Percentiles rank a stretch among this genome's conserved stretches.
Conservation (phyloP, 371 early-diverging fungal genomes). For the Sporodiniella umbellata region DNA sequence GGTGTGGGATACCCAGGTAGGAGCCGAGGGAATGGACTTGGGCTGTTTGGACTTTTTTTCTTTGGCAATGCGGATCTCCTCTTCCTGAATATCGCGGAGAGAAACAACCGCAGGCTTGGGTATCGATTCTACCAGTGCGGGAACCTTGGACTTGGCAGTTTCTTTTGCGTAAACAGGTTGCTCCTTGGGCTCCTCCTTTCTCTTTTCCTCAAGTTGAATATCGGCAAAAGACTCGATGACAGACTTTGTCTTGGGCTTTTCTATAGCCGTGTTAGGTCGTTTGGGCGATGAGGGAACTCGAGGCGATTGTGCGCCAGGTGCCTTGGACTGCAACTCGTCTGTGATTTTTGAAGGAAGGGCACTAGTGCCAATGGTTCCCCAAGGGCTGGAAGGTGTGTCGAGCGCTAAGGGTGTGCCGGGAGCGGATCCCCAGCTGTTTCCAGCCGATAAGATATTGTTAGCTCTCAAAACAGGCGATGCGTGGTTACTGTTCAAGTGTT, state of each 20-base stretch:
- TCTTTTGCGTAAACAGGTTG: not conserved
- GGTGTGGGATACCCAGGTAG: conserved; percentile 7
- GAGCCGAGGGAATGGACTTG: not conserved
- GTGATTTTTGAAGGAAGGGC: conserved; percentile 26
- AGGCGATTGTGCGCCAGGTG: conserved; percentile 30
- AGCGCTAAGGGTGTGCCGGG: conserved; percentile 41
- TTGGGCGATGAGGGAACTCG: conserved; percentile 29
- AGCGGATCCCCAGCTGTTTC: conserved; percentile 34
- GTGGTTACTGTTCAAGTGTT: conserved; percentile 17
- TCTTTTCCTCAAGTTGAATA: conserved; percentile 17
- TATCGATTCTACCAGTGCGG: not conserved
- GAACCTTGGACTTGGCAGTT: not conserved
- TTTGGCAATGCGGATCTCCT: conserved; percentile 41
- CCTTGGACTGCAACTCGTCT: conserved; percentile 29
- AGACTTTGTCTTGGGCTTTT: conserved; percentile 8
- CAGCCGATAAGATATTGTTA: conserved; percentile 11
- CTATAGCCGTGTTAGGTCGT: conserved; percentile 5
- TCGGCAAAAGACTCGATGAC: conserved; percentile 22
- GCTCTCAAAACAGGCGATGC: conserved; percentile 26
- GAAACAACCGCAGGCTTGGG: conserved; percentile 22
- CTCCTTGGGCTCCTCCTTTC: not conserved
- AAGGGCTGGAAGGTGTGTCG: conserved; percentile 32
- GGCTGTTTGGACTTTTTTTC: conserved; percentile 27
- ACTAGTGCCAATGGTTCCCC: conserved; percentile 30
- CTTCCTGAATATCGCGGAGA: conserved; percentile 47